Evolutionary conservation across 2,329 filamentous ascomycete genomes (phyloP), one percentile per base, ranked within the genome.

Genomic region (Herpomyces periplanetae): DNA sequence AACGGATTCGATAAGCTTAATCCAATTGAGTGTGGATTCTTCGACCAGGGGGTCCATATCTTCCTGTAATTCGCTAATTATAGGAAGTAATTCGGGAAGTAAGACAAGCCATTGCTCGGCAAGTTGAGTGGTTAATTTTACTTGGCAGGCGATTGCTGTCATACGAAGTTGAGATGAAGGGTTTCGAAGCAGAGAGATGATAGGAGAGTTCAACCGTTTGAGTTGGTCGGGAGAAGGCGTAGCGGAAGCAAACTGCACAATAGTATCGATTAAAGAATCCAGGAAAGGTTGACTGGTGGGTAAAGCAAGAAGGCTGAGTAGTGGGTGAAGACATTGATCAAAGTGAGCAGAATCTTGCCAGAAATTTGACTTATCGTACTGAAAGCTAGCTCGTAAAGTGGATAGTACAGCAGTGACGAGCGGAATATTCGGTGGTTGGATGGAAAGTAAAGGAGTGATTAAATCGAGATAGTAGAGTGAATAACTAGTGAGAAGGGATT

Each of bases 261-360:
- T 54, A 1, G 68, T 49, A 2, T 69, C 61, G 13, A 75, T 50
- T 17, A 73, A 44, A n/a, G n/a, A n/a, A 19, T 56, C 49, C 13
- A 43, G 21, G 10, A 14, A 20, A 22, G 21, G 32, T 32, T 12
- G 42, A 31, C 33, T 4, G 33, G 31, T 13, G 50, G 30, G 18
- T 44, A 40, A 4, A 36, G 34, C 17, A 44, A 53, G 26, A 45
- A 39, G 15, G 5, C 23, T 13, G 5, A 28, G 21, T 2, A 19
- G 15, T 4, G 32, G 38, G 7, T 36, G 27, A 3, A 36, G 32
- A 21, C 29, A 36, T 19, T 28, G 38, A 21, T 48, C 47, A 32
- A 88, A 87, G 40, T 88, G 73, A 1, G 64, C 51, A 0, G 80
- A 75, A 1, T 65, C 57, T 45, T 87, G 71, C 73, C 73, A 91